Evolutionary conservation across 768 basidiomycete genomes (phyloP), one percentile per base, ranked within the genome.

Genomic region (Leccinum variicolor): DNA sequence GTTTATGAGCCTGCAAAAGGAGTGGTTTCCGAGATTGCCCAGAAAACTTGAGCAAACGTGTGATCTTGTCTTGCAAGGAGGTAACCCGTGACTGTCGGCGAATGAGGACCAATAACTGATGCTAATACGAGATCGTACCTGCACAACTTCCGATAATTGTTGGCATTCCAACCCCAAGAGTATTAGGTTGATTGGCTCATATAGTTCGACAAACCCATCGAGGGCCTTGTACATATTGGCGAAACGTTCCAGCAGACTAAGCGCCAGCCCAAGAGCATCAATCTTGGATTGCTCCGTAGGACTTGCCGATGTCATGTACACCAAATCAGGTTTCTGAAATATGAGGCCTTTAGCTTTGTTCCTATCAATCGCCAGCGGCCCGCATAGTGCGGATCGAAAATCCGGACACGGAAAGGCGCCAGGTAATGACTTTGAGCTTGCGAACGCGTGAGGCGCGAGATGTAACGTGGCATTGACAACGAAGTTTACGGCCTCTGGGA

Each of bases 401-500:
- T 94, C 90, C 11, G 85, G 90, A 14, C 81, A 78, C 0, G 92
- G 81, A 71, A 94, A 90, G 3, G 72, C 73, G 1, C 89, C 90
- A 11, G 91, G 92, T 41, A 92, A 62, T 2, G 81, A 74, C 6
- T 62, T 63, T 3, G 69, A 65, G 60, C 75, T 73, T 31, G 74
- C 67, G 63, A 83, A 87, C 31, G 64, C 62, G 61, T 85, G 82
- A 0, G 92, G 92, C 2, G 85, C 82, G 14, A 98, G 79, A 66
- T 90, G 84, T 31, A 93, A 75, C 39, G 93, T 71, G 13, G 84
- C 69, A 60, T 88, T 88, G 34, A 85, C 72, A 45, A 90, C 66
- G 72, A 98, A 97, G 70, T 90, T 95, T 55, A 92, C 68, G 7
- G 84, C 90, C 72, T 99, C 97, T 0, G 97, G 97, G 4, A 95